Base-by-base conservation (phyloP, 768 basidiomycete species). In the Dentipellis sp. region DNA sequence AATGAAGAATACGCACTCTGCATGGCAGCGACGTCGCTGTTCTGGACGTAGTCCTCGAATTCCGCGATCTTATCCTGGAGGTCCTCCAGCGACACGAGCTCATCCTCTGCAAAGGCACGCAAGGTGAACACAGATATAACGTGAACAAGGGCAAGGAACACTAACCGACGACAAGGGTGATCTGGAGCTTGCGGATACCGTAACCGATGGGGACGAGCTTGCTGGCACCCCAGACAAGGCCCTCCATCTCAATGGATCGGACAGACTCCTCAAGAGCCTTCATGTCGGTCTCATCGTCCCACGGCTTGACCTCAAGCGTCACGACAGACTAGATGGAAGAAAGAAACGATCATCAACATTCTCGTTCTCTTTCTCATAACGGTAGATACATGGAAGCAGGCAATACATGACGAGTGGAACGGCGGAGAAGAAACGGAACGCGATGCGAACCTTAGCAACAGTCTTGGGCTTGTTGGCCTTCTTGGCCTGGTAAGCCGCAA, bases 211-310 rank as follows among this genome's bases (percentile, higher is more conserved):
- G 76, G 52, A 97, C 93, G 53, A 97, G 78, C 74, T 92, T 94
- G 74, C 87, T 90, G 42, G 82, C 80, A 71, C 97, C 95, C 97
- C 97, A 99, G 50, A 97, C 80, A 56, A 99, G 87, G 67, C 97
- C 97, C 40, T 88, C 86, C 75, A 82, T 75, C 71, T 90, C 81
- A 65, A 98, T 84, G 19, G 91, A 84, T 58, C 97, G 84, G 54
- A 98, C 95, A 42, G 79, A 66, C 14, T 76, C 71, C 73, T 98
- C 95, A 64, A 98, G 78, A 52, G 76, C 88, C 46, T 67, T 79
- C 94, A 99, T 94, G 72, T 97, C 92, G 52, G 97, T 99, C 77
- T 97, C 94, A 68, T 98, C 95, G 70, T 98, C 95, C 95, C 94
- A 97, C 40, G 95, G 94, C 75, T 99, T 99, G 60, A 99, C 94